A percentile compares a stretch with the other conserved stretches of the same genome.
phyloP scores from a whole-genome alignment of 2,329 filamentous ascomycete species.

The Colletotrichum paranaense region DNA sequence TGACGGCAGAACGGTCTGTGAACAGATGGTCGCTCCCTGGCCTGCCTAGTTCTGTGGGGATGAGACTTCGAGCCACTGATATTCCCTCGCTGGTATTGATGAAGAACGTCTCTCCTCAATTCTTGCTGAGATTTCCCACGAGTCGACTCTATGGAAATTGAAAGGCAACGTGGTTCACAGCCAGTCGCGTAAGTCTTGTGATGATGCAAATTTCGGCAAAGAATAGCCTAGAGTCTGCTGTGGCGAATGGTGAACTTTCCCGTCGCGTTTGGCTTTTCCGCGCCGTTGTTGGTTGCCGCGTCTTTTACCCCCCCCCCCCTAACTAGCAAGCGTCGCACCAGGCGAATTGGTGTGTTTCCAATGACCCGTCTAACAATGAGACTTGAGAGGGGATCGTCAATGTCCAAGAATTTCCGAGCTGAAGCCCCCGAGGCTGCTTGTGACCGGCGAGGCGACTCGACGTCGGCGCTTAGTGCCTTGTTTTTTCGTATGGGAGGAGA shows the following conservation, averaged over 20 bases:
- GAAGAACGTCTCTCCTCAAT: neutral
- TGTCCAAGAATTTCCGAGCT: neutral
- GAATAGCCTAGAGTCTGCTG: neutral
- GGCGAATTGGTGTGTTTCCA: neutral
- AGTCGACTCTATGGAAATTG: neutral
- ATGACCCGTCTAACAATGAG: neutral
- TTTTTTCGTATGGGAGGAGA: neutral
- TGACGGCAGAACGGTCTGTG: slow-evolving; percentile 17
- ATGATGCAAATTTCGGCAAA: neutral
- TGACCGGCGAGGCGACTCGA: neutral
- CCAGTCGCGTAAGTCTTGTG: neutral
- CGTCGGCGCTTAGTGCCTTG: neutral
- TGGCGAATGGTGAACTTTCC: neutral
- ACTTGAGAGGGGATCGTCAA: slow-evolving; percentile 9
- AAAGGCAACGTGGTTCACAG: too few species aligned
- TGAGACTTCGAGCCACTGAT: neutral
- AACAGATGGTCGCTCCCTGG: neutral
- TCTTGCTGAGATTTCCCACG: neutral
- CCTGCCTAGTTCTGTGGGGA: neutral
- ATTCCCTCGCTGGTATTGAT: neutral
- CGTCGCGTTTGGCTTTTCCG: neutral
- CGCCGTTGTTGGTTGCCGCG: neutral
- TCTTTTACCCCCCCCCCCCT: neutral
- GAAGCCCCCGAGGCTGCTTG: slow-evolving; percentile 20
- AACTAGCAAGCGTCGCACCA: slow-evolving; percentile 9